A percentile compares a stretch with the other conserved stretches of the same genome.
Evolutionary conservation across 1,139 yeast species (phyloP).

Genomic region (Kodamaea plutei): DNA sequence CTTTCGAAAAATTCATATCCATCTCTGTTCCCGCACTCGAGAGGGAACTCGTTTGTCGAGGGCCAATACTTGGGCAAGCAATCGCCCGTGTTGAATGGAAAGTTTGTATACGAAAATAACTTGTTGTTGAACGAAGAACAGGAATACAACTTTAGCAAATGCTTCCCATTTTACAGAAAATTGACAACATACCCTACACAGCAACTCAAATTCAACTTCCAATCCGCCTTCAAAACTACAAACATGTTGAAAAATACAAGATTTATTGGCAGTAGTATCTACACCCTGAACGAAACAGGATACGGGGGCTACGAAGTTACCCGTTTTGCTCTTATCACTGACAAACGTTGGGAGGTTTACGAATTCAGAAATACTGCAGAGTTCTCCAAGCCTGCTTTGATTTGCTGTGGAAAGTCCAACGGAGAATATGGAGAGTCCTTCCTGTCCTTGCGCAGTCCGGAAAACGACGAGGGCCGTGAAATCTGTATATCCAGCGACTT

Average conservation of each 20-base stretch:
- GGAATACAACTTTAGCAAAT: slow-evolving; percentile 67
- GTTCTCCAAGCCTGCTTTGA: slow-evolving; percentile 46
- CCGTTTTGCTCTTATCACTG: slow-evolving; percentile 60
- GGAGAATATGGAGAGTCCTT: slow-evolving; percentile 61
- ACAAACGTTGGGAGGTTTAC: slow-evolving; percentile 71
- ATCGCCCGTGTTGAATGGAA: slow-evolving; percentile 5
- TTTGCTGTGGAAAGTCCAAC: slow-evolving; percentile 63
- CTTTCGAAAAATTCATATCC: neutral
- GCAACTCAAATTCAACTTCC: slow-evolving; percentile 43
- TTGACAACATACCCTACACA: slow-evolving; percentile 63
- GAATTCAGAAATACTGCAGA: slow-evolving; percentile 28
- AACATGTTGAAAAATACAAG: slow-evolving; percentile 34
- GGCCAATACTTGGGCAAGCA: slow-evolving; percentile 1
- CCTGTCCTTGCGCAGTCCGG: slow-evolving; percentile 26
- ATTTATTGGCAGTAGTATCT: slow-evolving; percentile 59
- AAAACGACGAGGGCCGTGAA: slow-evolving; percentile 20
- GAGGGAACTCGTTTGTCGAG: neutral
- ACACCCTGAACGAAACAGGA: slow-evolving; percentile 33
- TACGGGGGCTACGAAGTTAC: slow-evolving; percentile 46
- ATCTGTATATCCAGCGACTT: slow-evolving; percentile 34
- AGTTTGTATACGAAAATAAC: slow-evolving; percentile 19
- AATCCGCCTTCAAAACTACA: slow-evolving; percentile 31
- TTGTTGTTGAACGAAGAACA: slow-evolving; percentile 38
- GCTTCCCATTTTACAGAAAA: slow-evolving; percentile 80
- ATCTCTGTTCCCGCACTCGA: neutral